Evolutionary conservation across 306 rosid species (phyloP), one percentile per base, ranked within the genome.

Genomic region (Abrus precatorius): DNA sequence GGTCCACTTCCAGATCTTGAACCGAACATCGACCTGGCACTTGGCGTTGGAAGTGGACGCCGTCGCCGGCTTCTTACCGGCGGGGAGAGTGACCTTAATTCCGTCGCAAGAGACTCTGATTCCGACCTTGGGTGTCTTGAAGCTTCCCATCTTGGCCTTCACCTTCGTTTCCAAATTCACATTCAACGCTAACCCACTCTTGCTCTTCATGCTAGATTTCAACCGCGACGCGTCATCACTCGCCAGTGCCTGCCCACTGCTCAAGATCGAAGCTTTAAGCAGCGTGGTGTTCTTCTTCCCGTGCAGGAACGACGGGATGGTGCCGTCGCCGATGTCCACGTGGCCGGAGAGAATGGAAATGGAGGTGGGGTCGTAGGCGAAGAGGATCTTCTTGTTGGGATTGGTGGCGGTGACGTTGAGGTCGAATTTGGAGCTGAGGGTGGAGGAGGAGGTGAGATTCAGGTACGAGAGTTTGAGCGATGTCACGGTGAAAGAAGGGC

Each of bases 1-100:
- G 2, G 95, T 91, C 99, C 98, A 95, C 66, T 93, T 95, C 99
- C 99, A 95, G 95, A 95, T 95, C 98, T 95, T 95, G 74, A 95
- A 40, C 69, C 89, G 85, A 3, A 89, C 80, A 56, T 91, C 90
- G 7, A 91, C 98, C 54, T 90, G 50, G 61, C 99, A 95, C 79
- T 89, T 86, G 1, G 92, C 90, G 9, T 83, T 79, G 0, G 92
- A 55, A 12, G 97, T 91, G 12, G 91, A 77, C 32, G 94, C 99
- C 48, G 88, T 90, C 48, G 85, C 97, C 20, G 97, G 82, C 34
- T 89, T 86, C 78, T 91, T 93, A 1, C 91, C 95, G 9, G 90
- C 13, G 6, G 99, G 97, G 33, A 67, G 83, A 3, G 72, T 86
- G 1, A 82, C 97, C 9, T 40, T 85, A 10, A 95, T 86, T 12